These are phyloP conservation scores for Aureobasidium sp. DNA, from an alignment of 2,329 filamentous ascomycete species.

Conservation along the genomic window DNA sequence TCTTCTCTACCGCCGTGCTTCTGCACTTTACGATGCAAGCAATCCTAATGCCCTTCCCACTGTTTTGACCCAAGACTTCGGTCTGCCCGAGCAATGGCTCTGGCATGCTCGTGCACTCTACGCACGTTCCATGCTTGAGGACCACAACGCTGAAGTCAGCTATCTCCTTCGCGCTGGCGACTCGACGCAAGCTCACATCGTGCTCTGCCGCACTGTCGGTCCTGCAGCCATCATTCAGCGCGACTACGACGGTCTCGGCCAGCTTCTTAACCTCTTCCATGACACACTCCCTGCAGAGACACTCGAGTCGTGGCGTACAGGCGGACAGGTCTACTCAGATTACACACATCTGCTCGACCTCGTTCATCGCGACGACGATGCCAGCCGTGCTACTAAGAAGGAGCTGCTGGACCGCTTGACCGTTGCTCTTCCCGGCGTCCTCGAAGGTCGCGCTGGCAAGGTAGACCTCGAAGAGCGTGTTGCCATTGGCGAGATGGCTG, in stretches of 20 bases:
- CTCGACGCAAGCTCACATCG: slow-evolving; percentile 74
- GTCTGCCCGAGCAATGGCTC: slow-evolving; percentile 69
- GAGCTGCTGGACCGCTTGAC: slow-evolving; percentile 21
- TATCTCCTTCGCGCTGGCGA: slow-evolving; percentile 73
- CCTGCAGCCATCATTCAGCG: slow-evolving; percentile 75
- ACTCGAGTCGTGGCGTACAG: slow-evolving; percentile 67
- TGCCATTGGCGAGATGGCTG: slow-evolving; percentile 19
- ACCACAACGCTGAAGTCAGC: slow-evolving; percentile 64
- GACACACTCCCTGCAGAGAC: slow-evolving; percentile 20
- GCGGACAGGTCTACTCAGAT: slow-evolving; percentile 71
- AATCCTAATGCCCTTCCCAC: slow-evolving; percentile 36
- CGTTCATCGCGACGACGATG: slow-evolving; percentile 22
- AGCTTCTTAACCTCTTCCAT: slow-evolving; percentile 67
- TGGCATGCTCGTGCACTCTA: slow-evolving; percentile 81
- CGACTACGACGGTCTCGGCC: slow-evolving; percentile 63
- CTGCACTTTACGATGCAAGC: slow-evolving; percentile 65
- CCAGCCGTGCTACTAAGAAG: slow-evolving; percentile 20
- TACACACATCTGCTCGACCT: slow-evolving; percentile 47
- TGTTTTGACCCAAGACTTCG: slow-evolving; percentile 30
- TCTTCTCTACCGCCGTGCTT: slow-evolving; percentile 56
- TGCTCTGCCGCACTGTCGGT: slow-evolving; percentile 73
- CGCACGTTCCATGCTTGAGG: slow-evolving; percentile 65
- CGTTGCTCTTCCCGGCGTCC: slow-evolving; percentile 14
- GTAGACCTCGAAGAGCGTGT: slow-evolving; percentile 18
- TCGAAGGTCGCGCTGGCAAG: slow-evolving; percentile 7